Percentiles rank a stretch among this genome's conserved stretches.
phyloP scores from a whole-genome alignment of 805 yeast species.

The Blastobotrys muscicola region DNA sequence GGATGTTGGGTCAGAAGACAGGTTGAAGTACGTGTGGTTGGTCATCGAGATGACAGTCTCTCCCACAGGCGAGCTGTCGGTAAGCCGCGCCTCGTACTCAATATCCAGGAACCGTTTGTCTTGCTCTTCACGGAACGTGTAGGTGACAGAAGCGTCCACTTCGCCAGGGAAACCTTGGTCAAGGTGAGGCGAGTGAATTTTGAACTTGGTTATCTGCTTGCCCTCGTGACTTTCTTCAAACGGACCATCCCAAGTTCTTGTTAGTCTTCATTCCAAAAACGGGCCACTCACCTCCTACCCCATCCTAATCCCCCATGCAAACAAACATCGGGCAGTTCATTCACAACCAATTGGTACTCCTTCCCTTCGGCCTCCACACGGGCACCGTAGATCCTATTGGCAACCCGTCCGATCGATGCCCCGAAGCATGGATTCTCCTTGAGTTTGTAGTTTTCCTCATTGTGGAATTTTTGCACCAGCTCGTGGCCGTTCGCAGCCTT shows the following conservation, averaged over 20 bases:
- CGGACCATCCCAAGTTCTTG: slow-evolving; percentile 44
- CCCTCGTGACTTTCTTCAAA: slow-evolving; percentile 27
- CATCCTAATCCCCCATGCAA: slow-evolving; percentile 44
- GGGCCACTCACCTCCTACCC: slow-evolving; percentile 25
- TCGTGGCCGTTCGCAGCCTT: slow-evolving; percentile 18
- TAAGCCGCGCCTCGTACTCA: slow-evolving; percentile 38
- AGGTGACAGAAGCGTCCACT: slow-evolving; percentile 37
- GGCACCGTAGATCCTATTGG: slow-evolving; percentile 48
- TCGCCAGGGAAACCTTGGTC: slow-evolving; percentile 56
- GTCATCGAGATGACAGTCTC: slow-evolving; percentile 49
- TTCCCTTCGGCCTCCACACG: slow-evolving; percentile 33
- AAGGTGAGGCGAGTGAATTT: slow-evolving; percentile 37
- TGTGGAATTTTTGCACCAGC: slow-evolving; percentile 13
- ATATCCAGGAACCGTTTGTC: slow-evolving; percentile 33
- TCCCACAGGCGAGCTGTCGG: slow-evolving; percentile 27
- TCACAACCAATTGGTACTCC: slow-evolving; percentile 28
- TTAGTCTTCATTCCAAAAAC: too few species aligned
- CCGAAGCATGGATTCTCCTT: slow-evolving; percentile 42
- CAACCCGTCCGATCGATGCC: slow-evolving; percentile 56
- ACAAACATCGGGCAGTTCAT: slow-evolving; percentile 33
- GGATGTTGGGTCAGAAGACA: slow-evolving; percentile 24
- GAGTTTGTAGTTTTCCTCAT: slow-evolving; percentile 17
- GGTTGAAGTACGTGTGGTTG: slow-evolving; percentile 55
- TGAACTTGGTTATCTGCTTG: slow-evolving; percentile 26
- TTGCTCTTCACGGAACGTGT: slow-evolving; percentile 26